These are phyloP conservation scores for Arctium lappa DNA, from an alignment of 129 eudicot species.

Conservation along the genomic window DNA sequence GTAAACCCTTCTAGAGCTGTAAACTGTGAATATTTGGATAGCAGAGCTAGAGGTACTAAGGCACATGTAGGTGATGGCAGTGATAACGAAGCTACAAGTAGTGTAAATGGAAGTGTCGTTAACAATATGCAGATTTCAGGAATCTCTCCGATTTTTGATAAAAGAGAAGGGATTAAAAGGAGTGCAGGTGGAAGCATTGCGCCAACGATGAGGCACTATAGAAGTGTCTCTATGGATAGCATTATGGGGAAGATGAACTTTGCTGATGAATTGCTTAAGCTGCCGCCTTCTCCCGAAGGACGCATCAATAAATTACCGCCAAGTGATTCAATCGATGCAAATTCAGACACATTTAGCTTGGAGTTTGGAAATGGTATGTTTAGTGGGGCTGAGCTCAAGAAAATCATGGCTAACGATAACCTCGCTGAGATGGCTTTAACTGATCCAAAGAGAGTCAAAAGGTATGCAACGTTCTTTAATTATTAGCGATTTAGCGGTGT, in stretches of 20 bases:
- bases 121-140: constrained; percentile 37
- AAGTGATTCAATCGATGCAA: constrained; percentile 45
- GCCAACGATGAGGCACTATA: constrained; percentile 71
- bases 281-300: constrained; percentile 65
- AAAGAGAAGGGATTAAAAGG: constrained; percentile 71
- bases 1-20: constrained; percentile 60
- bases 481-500: background rate
- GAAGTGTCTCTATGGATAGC: constrained; percentile 94
- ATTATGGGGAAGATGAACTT: constrained; percentile 67
- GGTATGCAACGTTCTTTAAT: constrained; percentile 36
- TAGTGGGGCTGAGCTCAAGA: constrained; percentile 78
- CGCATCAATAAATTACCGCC: constrained; percentile 47
- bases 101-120: constrained; percentile 60
- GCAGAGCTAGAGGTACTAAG: constrained; percentile 74
- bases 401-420: constrained; percentile 93
- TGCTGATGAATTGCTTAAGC: constrained; percentile 67
- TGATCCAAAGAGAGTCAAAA: constrained; percentile 92
- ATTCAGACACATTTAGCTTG: constrained; percentile 57
- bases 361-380: constrained; percentile 87
- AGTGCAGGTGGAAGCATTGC: constrained; percentile 69
- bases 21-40: constrained; percentile 60
- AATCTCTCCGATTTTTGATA: constrained; percentile 27
- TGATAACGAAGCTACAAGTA: constrained; percentile 91
- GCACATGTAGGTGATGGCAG: constrained; percentile 75
- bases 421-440: constrained; percentile 85